A percentile compares a stretch with the other conserved stretches of the same genome.
phyloP scores from a whole-genome alignment of 176 grass and related monocot genomes.

The Melocanna baccifera region DNA sequence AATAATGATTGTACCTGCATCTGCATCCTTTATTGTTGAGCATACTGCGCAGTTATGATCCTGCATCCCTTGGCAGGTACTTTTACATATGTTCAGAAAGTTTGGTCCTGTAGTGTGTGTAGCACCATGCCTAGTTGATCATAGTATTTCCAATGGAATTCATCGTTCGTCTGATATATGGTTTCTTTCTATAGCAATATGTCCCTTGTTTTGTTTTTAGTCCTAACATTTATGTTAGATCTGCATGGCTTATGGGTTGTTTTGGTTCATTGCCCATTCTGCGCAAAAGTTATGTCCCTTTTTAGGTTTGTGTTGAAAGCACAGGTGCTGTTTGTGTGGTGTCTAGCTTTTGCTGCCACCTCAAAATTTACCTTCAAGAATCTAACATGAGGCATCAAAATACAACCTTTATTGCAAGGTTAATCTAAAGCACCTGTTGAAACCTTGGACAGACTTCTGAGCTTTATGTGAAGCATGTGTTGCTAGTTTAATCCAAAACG shows the following conservation, averaged over 20 bases:
- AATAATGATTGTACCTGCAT: neutral
- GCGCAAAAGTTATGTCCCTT: neutral
- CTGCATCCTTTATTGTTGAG: neutral
- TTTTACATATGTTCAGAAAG: neutral
- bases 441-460: neutral
- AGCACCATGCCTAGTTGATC: neutral
- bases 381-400: neutral
- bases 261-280: neutral
- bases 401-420: neutral
- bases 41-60: neutral
- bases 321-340: neutral
- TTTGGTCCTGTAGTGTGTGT: neutral
- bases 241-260: neutral
- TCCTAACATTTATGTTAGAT: neutral
- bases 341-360: neutral
- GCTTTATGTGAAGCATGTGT: neutral
- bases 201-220: neutral
- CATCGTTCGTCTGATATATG: neutral
- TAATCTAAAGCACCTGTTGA: neutral
- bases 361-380: neutral
- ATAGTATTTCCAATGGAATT: neutral
- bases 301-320: neutral
- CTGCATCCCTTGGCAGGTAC: neutral
- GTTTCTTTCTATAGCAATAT: neutral
- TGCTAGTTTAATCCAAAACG: neutral